A percentile compares a stretch with the other conserved stretches of the same genome.
Conservation (phyloP, 805 yeast species). For the Candida insectalens region DNA sequence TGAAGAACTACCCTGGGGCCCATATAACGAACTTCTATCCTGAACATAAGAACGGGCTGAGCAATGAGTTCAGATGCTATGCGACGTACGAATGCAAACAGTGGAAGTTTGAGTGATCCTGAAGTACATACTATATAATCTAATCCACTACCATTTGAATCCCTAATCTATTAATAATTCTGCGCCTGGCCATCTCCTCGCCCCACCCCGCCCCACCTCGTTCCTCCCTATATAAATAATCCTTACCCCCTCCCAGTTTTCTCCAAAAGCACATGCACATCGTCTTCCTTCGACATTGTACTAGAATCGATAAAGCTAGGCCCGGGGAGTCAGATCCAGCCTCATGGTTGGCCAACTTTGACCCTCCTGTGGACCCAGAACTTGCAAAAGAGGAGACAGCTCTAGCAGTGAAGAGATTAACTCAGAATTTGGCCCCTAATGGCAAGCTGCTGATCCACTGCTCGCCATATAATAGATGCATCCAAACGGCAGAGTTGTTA, state of each 20-base stretch:
- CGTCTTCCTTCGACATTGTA: slow-evolving; percentile 23
- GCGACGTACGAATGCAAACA: slow-evolving; percentile 61
- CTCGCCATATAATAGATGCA: slow-evolving; percentile 35
- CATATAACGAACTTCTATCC: slow-evolving; percentile 61
- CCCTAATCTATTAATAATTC: too few species aligned
- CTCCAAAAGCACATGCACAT: too few species aligned
- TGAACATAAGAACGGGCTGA: slow-evolving; percentile 74
- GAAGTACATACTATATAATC: neutral
- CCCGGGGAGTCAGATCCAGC: slow-evolving; percentile 11
- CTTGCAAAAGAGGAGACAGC: slow-evolving; percentile 19
- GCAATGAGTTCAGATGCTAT: slow-evolving; percentile 83
- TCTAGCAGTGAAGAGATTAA: slow-evolving; percentile 17
- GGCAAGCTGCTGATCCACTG: slow-evolving; percentile 24
- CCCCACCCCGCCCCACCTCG: too few species aligned
- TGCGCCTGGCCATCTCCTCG: too few species aligned
- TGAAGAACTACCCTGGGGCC: slow-evolving; percentile 53
- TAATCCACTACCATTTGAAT: neutral
- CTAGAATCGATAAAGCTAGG: slow-evolving; percentile 20
- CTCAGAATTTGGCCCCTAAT: slow-evolving; percentile 13
- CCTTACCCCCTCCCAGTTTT: too few species aligned
- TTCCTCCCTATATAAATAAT: too few species aligned
- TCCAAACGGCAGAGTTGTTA: slow-evolving; percentile 29
- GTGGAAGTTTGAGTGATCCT: slow-evolving; percentile 50
- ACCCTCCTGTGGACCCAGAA: slow-evolving; percentile 24
- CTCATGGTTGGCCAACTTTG: slow-evolving; percentile 25